Evolutionary conservation across 768 basidiomycete species (phyloP), one percentile per base, ranked within the genome.

Genomic region (Psilocybe azurescens): DNA sequence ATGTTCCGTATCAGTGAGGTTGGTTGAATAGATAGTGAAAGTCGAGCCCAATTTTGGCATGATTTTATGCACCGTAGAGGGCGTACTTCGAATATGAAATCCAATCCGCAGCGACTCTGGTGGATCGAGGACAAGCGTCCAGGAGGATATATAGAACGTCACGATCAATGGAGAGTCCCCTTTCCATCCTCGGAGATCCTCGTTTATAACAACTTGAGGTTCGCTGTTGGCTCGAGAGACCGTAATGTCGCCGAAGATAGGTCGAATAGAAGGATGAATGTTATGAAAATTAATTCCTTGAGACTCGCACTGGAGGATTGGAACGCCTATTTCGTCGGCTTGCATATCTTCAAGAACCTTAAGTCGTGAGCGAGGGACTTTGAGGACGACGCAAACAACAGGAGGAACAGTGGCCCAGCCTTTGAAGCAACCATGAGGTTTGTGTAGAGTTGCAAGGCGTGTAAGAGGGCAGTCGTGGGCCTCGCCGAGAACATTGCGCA

Each of bases 281-380:
- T 80, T 80, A 28, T 72, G 68, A 9, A 63, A 65, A 18, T 9
- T 46, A 10, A 46, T 14, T 4, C 70, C 66, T 5, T 49, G 30
- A 18, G 77, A 60, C 38, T 78, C 74, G 61, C 80, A 79, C 28
- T 77, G 72, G 5, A 83, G 66, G 4, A 74, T 52, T 0, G 79
- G 81, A 3, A 74, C 65, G 59, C 11, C 60, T n/a, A 56, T 68
- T 14, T 61, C 59, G 11, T 64, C 64, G 0, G 46, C 5, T 30
- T 65, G 61, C 14, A 62, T 52, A 20, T 66, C 59, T 56, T 77
- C 76, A 11, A 81, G 64, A 18, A 57, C n/a, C 6, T 55, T 60
- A 8, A 79, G 61, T n/a, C 65, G 64, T 13, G 65, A 28, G 16
- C 77, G 72, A 28, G 81, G 80, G 33, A 83, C 72, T 7, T 68